Conservation (phyloP, 352 stramenopile genomes). For the Salisapilia sapeloensis region DNA sequence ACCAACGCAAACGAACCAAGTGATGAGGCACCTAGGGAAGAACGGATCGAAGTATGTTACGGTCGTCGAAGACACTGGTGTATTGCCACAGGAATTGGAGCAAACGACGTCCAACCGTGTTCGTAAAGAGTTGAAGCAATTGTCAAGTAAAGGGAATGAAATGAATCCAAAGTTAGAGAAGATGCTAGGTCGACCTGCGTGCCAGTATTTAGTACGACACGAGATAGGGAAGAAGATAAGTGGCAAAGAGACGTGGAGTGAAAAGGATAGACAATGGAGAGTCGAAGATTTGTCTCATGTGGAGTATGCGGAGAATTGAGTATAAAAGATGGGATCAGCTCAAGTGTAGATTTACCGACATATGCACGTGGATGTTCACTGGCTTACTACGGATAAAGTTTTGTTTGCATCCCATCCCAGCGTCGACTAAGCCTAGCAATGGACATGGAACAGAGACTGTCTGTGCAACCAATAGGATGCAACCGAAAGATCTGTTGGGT, state of each 20-base stretch:
- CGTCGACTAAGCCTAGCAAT: too few species aligned
- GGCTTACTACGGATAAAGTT: too few species aligned
- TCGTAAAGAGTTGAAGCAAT: conserved; percentile 22
- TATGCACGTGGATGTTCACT: too few species aligned
- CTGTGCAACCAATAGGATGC: too few species aligned
- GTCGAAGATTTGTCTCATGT: conserved; percentile 45
- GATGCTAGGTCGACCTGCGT: conserved; percentile 50
- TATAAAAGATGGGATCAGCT: too few species aligned
- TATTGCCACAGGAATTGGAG: conserved; percentile 48
- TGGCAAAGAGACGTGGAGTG: conserved; percentile 29
- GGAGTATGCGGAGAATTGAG: conserved; percentile 52
- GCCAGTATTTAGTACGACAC: conserved; percentile 44
- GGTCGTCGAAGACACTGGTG: conserved; percentile 53
- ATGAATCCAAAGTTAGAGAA: conserved; percentile 19
- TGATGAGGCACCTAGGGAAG: conserved; percentile 53
- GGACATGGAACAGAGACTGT: too few species aligned
- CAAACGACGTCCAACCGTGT: conserved; percentile 45
- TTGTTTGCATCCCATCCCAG: too few species aligned
- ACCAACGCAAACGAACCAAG: conserved; percentile 46
- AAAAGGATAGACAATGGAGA: conserved; percentile 50
- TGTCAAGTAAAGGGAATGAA: too few species aligned
- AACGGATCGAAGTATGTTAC: conserved; percentile 33
- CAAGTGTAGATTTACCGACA: too few species aligned
- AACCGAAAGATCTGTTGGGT: too few species aligned
- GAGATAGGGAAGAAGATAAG: conserved; percentile 36